These are phyloP conservation scores for Entomortierella parvispora DNA, from an alignment of 192 early-diverging fungal genomes.

Conservation along the genomic window DNA sequence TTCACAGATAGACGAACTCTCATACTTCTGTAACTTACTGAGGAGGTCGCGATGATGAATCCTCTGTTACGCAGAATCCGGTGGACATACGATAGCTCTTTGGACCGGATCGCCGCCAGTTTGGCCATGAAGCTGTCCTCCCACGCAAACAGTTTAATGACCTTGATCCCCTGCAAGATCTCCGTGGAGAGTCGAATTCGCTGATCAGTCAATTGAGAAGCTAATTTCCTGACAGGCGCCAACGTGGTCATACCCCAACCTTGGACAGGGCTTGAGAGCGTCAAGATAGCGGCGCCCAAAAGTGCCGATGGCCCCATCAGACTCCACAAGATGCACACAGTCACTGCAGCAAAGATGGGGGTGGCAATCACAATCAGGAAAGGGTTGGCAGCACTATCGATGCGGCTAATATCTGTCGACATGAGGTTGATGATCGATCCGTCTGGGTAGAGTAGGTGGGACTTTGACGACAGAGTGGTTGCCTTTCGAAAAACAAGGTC, in stretches of 20 bases:
- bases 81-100: conserved; percentile 8
- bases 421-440: conserved; percentile 56
- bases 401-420: conserved; percentile 48
- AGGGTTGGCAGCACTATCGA: conserved; percentile 12
- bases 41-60: conserved; percentile 9
- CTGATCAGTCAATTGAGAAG: conserved; percentile 54
- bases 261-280: conserved; percentile 13
- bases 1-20: no score
- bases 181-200: conserved; percentile 60
- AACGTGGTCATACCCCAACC: conserved; percentile 7
- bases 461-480: conserved; percentile 5
- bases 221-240: conserved; percentile 13
- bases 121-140: conserved; percentile 20
- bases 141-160: conserved; percentile 71
- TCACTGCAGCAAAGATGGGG: background rate
- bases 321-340: background rate
- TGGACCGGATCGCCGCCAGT: conserved; percentile 1
- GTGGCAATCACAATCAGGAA: conserved; percentile 9
- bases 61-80: conserved; percentile 1
- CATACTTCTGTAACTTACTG: conserved; percentile 2
- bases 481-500: conserved; percentile 35
- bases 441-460: conserved; percentile 22
- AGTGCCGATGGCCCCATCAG: conserved; percentile 19
- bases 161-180: conserved; percentile 58
- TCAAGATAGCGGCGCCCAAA: conserved; percentile 14